These are phyloP conservation scores for Dissophora ornata DNA, from an alignment of 192 early-diverging fungal species.

Conservation along the genomic window DNA sequence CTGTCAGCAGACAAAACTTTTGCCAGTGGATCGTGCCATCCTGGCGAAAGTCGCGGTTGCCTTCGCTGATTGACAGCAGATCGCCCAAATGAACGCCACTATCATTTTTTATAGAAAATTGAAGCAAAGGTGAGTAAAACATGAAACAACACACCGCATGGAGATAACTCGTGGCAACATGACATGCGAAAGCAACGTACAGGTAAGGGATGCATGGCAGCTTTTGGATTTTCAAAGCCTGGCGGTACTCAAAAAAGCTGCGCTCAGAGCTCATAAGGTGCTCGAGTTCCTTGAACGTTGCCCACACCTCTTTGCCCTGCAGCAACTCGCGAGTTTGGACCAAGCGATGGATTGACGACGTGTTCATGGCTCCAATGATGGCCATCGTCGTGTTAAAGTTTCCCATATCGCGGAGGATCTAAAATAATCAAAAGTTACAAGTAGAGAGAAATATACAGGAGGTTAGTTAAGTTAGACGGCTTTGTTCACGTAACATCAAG, in stretches of 20 bases:
- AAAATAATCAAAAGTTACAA: neutral
- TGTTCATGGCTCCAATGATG: constrained; percentile 76
- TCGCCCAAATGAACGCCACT: constrained; percentile 76
- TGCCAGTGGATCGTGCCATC: constrained; percentile 78
- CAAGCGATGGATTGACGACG: constrained; percentile 69
- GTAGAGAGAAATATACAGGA: neutral
- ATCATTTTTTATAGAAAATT: no score
- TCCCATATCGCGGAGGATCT: constrained; percentile 70
- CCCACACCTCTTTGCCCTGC: constrained; percentile 59
- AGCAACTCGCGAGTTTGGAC: constrained; percentile 69
- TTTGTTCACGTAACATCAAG: no score
- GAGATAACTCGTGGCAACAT: neutral
- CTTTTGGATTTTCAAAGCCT: constrained; percentile 66
- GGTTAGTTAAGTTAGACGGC: neutral
- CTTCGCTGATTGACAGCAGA: constrained; percentile 77
- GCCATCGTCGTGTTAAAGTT: constrained; percentile 87
- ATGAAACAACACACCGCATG: neutral
- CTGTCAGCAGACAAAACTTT: constrained; percentile 78
- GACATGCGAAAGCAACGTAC: constrained; percentile 56
- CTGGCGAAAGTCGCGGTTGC: constrained; percentile 69
- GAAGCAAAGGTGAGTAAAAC: no score
- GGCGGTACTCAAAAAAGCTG: constrained; percentile 73
- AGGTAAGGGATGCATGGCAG: constrained; percentile 80
- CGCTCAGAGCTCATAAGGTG: constrained; percentile 74
- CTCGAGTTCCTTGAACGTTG: constrained; percentile 69